A percentile compares a stretch with the other conserved stretches of the same genome.
phyloP scores from a whole-genome alignment of 352 stramenopile genomes.

The Phytophthora aleatoria region DNA sequence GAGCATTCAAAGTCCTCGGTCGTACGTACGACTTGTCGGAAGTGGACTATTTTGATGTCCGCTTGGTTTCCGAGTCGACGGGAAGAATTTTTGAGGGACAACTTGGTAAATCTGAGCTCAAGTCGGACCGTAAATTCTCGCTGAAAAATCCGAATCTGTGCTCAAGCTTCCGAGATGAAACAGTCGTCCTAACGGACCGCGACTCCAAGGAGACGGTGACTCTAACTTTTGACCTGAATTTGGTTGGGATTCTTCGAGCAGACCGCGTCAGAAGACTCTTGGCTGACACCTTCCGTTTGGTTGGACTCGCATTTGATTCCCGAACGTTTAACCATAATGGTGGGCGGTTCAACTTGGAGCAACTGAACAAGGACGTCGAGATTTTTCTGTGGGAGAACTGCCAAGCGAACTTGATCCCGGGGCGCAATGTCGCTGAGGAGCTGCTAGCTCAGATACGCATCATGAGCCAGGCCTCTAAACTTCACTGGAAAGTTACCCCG shows the following conservation, averaged over 20 bases:
- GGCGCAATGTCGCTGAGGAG: conserved; percentile 36
- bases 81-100: conserved; percentile 46
- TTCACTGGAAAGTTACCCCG: conserved; percentile 74
- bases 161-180: conserved; percentile 33
- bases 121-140: conserved; percentile 11
- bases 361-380: conserved; percentile 32
- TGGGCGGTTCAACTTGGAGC: conserved; percentile 5
- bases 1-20: conserved; percentile 44
- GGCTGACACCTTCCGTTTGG: conserved; percentile 65
- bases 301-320: conserved; percentile 63
- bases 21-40: conserved; percentile 60
- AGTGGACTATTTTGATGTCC: conserved; percentile 64
- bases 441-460: conserved; percentile 53
- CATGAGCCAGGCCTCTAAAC: conserved; percentile 44
- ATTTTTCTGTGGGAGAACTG: conserved; percentile 67
- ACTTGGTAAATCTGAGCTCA: conserved; percentile 35
- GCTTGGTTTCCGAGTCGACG: conserved; percentile 36
- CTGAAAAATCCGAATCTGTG: conserved; percentile 35
- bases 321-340: conserved; percentile 43
- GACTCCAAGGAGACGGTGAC: conserved; percentile 43
- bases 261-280: conserved; percentile 58
- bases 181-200: conserved; percentile 47
- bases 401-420: conserved; percentile 44
- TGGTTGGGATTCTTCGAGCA: conserved; percentile 59
- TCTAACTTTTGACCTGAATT: conserved; percentile 42